Base-by-base conservation (phyloP, 2,329 filamentous ascomycete genomes). In the Aspergillus piperis region DNA sequence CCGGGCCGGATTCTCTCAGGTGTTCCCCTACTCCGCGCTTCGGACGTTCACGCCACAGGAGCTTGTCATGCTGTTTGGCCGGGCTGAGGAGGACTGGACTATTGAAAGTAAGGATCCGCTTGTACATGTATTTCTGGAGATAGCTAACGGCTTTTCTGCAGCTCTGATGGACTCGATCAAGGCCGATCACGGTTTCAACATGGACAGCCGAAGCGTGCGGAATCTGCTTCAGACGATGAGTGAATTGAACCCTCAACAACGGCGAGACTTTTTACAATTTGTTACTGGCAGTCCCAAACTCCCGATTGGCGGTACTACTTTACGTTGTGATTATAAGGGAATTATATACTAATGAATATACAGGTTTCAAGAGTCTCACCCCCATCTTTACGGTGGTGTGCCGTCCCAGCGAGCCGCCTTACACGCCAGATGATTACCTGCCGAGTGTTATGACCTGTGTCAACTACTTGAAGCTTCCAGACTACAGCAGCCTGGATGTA, bases 361-460 rank as follows among this genome's bases (percentile, higher is more conserved):
- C 58, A 97, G 93, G 95, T 62, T 99, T 99, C 85, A 96, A 96
- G 81, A 91, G 89, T 75, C 86, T 99, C 63, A 98, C 92, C 2
- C 95, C 95, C 19, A 97, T 98, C 89, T 98, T 99, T 75, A 99
- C 95, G 3, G 95, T 99, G 64, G 95, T 99, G 47, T 98, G 95
- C 84, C 97, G 97, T 77, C 94, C 94, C n/a, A 96, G 91, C 76
- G 95, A 99, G 73, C 88, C 92, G 15, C 95, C 95, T 1, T 95
- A 93, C 75, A 90, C 89, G 3, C 94, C 94, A 4, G 95, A 99
- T 72, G 95, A 99, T 79, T 99, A 98, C 71, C 84, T 99, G n/a
- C 95, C 96, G 11, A 98, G 93, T 74, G 96, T 99, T 75, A 99
- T 99, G 96, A 99, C 96, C 10, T 99, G 96, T 75, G 95, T 96